These are phyloP conservation scores for Solanum chacoense DNA, from an alignment of 305 asterid species.

Conservation along the genomic window DNA sequence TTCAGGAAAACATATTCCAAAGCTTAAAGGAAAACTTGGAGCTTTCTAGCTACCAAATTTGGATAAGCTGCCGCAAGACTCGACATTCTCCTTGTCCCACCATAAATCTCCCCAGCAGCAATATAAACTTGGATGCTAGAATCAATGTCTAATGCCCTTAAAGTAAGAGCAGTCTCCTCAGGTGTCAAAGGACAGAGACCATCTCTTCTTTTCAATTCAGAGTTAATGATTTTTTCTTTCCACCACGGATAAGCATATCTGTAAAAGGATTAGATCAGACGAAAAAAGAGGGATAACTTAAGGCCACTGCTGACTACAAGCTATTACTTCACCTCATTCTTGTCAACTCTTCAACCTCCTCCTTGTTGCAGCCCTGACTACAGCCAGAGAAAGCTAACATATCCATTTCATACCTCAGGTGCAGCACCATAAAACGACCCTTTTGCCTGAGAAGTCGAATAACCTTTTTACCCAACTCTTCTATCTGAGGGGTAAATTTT, in stretches of 20 bases:
- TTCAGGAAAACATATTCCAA: background rate
- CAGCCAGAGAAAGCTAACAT: slow-evolving; percentile 86
- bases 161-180: slow-evolving; percentile 62
- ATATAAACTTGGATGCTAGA: slow-evolving; percentile 53
- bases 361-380: slow-evolving; percentile 56
- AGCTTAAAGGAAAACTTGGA: background rate
- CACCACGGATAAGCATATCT: slow-evolving; percentile 88
- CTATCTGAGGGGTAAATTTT: slow-evolving; percentile 66
- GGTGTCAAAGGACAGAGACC: slow-evolving; percentile 80
- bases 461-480: slow-evolving; percentile 63
- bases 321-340: slow-evolving; percentile 46
- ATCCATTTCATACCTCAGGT: slow-evolving; percentile 81
- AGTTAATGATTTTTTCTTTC: slow-evolving; percentile 73
- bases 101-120: slow-evolving; percentile 85
- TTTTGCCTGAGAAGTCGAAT: slow-evolving; percentile 50
- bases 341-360: slow-evolving; percentile 59
- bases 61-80: slow-evolving; percentile 49
- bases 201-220: slow-evolving; percentile 63
- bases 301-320: background rate
- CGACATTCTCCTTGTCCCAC: slow-evolving; percentile 54
- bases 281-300: background rate
- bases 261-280: slow-evolving; percentile 10
- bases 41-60: slow-evolving; percentile 43
- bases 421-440: slow-evolving; percentile 67
- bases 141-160: slow-evolving; percentile 59